A percentile compares a stretch with the other conserved stretches of the same genome.
These are phyloP conservation scores for Lepidium africanum DNA, from an alignment of 345 rosid species.

Conservation along the genomic window DNA sequence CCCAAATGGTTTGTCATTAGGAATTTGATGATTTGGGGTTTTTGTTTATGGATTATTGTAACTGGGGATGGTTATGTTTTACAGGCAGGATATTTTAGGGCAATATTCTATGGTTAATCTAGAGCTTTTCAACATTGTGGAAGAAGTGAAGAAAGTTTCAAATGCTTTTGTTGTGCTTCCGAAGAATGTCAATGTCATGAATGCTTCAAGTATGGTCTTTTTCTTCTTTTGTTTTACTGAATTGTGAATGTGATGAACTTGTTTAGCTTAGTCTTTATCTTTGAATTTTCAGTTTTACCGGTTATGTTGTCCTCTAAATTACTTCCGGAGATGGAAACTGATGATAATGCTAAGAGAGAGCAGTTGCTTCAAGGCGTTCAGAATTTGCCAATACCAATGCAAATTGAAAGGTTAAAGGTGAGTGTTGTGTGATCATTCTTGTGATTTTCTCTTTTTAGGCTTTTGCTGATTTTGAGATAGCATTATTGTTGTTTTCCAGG, in stretches of 20 bases:
- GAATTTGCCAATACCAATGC: conserved; percentile 55
- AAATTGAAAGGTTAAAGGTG: conserved; percentile 79
- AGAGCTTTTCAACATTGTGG: conserved; percentile 87
- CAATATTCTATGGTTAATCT: conserved; percentile 91
- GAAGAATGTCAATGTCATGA: conserved; percentile 79
- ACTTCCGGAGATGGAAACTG: conserved; percentile 89
- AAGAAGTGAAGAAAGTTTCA: conserved; percentile 73
- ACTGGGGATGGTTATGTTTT: conserved; percentile 21
- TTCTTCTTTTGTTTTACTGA: background rate
- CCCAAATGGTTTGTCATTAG: conserved; percentile 60
- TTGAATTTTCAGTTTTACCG: conserved; percentile 59
- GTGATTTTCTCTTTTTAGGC: background rate
- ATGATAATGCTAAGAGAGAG: conserved; percentile 74
- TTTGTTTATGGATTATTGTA: background rate
- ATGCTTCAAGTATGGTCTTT: conserved; percentile 54
- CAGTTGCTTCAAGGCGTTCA: conserved; percentile 89
- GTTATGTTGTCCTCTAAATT: conserved; percentile 93
- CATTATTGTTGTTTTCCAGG: conserved; percentile 28
- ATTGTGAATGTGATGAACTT: background rate
- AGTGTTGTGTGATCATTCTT: background rate
- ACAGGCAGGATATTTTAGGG: conserved; percentile 87
- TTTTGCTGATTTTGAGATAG: background rate
- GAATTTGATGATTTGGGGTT: background rate
- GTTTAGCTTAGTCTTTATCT: background rate
- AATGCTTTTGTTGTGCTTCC: conserved; percentile 85